Evolutionary conservation across 192 early-diverging fungal species (phyloP), one percentile per base, ranked within the genome.

Genomic region (Podila verticillata): DNA sequence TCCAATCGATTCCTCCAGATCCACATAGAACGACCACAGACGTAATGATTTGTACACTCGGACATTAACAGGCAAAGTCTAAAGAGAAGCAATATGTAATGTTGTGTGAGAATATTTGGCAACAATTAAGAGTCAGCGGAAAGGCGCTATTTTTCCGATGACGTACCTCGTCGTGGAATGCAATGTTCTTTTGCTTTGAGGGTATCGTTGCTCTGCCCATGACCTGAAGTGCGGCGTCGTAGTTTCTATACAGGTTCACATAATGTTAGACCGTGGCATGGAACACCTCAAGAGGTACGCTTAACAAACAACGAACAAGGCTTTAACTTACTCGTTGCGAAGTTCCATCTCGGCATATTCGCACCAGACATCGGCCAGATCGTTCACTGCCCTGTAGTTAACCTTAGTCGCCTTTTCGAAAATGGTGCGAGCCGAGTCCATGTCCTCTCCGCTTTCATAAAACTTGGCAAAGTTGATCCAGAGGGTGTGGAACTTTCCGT

Each of bases 11-110:
- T 99, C 98, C 66, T 96, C 94, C 63, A 99, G 74, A 82, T 99
- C 98, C 30, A 98, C 93, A 80, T 95, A 95, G 71, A 95, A 93
- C 17, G 91, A 90, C 98, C 98, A 99, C 47, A 99, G 83, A 36
- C 92, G 92, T 49, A 94, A 80, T 64, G 91, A 92, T 67, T 97
- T 97, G 84, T 94, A 97, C 10, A 97, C 86, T 19, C 97, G 92
- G 28, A 84, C 79, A 62, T 95, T 93, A 8, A 94, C 91, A 13
- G 94, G 85, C 58, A 92, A 57, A 2, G 83, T 88, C 72, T 84
- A 56, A 32, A 31, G 22, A n/a, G n/a, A 15, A 36, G 20, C 19
- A 30, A 34, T 15, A 5, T 4, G 57, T 30, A 1, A 59, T 44
- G 26, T 54, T 7, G 48, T 22, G 12, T n/a, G 30, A 12, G 29